A percentile compares a stretch with the other conserved stretches of the same genome.
These are phyloP conservation scores for Pseudoperonospora humuli DNA, from an alignment of 352 stramenopile genomes.

Conservation along the genomic window DNA sequence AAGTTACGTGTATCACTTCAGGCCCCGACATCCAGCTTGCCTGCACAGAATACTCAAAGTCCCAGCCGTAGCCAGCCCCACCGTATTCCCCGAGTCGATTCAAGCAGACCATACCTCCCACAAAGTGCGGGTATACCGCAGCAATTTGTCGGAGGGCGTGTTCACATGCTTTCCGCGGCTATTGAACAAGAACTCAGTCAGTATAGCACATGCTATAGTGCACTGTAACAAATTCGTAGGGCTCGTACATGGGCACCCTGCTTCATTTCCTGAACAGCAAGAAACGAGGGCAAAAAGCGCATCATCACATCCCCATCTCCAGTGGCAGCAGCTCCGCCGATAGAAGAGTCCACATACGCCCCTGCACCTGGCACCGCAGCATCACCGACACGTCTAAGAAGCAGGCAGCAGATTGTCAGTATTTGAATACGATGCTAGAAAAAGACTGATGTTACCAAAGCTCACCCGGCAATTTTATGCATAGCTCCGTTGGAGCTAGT, in stretches of 20 bases:
- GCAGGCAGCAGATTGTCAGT: neutral
- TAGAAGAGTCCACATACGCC: constrained; percentile 77
- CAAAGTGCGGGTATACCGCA: constrained; percentile 46
- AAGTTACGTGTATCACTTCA: constrained; percentile 42
- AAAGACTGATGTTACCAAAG: neutral
- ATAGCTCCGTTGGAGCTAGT: constrained; percentile 87
- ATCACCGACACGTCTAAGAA: constrained; percentile 77
- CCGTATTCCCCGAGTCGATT: constrained; percentile 66
- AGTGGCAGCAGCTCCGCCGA: constrained; percentile 79
- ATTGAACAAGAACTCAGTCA: constrained; percentile 5
- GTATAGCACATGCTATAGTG: neutral
- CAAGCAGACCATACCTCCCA: constrained; percentile 74
- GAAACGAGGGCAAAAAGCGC: constrained; percentile 83
- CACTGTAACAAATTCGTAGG: neutral
- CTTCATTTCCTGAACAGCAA: constrained; percentile 77
- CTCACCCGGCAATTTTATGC: constrained; percentile 83
- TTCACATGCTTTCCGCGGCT: constrained; percentile 60
- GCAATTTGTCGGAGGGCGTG: constrained; percentile 46
- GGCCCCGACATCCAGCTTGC: constrained; percentile 45
- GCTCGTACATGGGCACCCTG: constrained; percentile 52
- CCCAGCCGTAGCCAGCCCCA: constrained; percentile 64
- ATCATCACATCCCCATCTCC: constrained; percentile 90
- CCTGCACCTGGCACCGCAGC: constrained; percentile 74
- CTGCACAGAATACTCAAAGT: constrained; percentile 67
- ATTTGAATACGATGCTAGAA: constrained; percentile 1